phyloP scores from a whole-genome alignment of 202 grass and related monocot species.

The Brachypodium distachyon region DNA sequence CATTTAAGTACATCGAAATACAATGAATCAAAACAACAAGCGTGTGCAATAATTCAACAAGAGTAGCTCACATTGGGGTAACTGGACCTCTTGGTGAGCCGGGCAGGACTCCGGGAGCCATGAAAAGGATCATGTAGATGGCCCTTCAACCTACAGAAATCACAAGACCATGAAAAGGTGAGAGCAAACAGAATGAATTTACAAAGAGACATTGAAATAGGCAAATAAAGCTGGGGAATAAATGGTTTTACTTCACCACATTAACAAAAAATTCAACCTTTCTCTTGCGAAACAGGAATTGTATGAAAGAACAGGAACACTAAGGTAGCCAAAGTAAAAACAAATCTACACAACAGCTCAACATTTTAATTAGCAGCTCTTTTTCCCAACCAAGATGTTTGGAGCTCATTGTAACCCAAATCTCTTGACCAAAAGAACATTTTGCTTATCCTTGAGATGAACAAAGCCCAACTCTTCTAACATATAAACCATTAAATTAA shows the following conservation, averaged over 20 bases:
- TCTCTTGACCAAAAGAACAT: not conserved
- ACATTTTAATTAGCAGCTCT: not conserved
- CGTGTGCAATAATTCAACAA: slow-evolving; percentile 18
- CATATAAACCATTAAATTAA: not conserved
- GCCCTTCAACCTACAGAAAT: slow-evolving; percentile 67
- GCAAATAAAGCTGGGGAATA: not conserved
- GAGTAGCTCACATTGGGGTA: slow-evolving; percentile 52
- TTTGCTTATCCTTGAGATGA: not conserved
- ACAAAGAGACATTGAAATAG: not conserved
- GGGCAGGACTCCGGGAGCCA: slow-evolving; percentile 68
- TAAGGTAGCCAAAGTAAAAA: not conserved
- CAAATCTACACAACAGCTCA: not conserved
- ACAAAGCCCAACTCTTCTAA: not conserved
- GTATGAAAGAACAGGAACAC: not conserved
- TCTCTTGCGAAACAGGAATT: not conserved
- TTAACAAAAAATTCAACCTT: not conserved
- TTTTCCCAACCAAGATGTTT: not conserved
- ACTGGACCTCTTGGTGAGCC: slow-evolving; percentile 37
- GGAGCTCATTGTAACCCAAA: not conserved
- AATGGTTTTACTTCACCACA: not conserved
- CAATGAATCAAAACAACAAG: not conserved
- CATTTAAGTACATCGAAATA: slow-evolving; percentile 3
- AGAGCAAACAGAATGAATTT: slow-evolving; percentile 9
- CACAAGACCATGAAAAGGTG: not conserved
- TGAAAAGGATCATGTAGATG: slow-evolving; percentile 77